phyloP scores from a whole-genome alignment of 805 yeast genomes.

The Candida germanica region DNA sequence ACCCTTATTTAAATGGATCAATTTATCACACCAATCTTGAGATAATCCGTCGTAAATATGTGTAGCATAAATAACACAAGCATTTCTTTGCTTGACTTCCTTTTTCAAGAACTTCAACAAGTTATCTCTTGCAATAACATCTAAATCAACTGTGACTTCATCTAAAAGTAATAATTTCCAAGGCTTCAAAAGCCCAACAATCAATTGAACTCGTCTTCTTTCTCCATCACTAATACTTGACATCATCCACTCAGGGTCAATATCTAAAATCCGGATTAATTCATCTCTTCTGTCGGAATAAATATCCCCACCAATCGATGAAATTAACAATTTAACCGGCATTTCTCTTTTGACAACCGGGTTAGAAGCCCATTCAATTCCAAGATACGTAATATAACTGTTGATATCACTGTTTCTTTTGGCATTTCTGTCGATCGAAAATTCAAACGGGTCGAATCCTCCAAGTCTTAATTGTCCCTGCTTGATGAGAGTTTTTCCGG shows the following conservation, averaged over 20 bases:
- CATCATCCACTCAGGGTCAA: constrained; percentile 91
- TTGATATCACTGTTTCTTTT: constrained; percentile 44
- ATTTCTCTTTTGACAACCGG: constrained; percentile 88
- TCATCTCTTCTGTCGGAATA: constrained; percentile 74
- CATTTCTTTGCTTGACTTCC: constrained; percentile 69
- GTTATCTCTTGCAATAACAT: constrained; percentile 82
- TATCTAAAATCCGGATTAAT: constrained; percentile 74
- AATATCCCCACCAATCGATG: constrained; percentile 69
- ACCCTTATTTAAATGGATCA: constrained; percentile 78
- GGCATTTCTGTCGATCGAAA: constrained; percentile 49
- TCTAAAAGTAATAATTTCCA: constrained; percentile 87
- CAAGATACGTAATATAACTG: constrained; percentile 69
- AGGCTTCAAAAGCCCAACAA: constrained; percentile 89
- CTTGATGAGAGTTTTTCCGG: constrained; percentile 86
- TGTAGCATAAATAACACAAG: constrained; percentile 88
- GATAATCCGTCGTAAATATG: constrained; percentile 96
- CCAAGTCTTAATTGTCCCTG: constrained; percentile 69
- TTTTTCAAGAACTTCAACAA: constrained; percentile 63
- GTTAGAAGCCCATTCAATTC: constrained; percentile 97
- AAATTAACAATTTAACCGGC: constrained; percentile 74
- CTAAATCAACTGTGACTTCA: constrained; percentile 95
- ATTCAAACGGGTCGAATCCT: constrained; percentile 80
- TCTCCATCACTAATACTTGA: constrained; percentile 91
- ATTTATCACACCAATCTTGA: constrained; percentile 75
- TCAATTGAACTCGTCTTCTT: constrained; percentile 87